Conservation (phyloP, 331 rosid genomes). For the Acacia concinna region DNA sequence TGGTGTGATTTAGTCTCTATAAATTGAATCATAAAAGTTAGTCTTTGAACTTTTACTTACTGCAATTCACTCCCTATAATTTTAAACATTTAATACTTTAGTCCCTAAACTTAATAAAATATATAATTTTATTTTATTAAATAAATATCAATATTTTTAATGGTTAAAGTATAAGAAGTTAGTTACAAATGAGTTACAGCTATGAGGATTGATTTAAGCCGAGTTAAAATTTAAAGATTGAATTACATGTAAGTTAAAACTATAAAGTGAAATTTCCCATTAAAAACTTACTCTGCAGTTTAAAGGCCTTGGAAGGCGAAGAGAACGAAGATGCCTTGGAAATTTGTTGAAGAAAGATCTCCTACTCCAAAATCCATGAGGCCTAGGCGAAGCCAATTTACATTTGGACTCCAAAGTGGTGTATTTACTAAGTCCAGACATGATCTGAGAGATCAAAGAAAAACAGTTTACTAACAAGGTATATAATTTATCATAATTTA, state of each 20-base stretch:
- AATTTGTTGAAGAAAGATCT: neutral
- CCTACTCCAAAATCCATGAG: neutral
- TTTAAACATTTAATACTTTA: neutral
- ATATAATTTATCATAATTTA: neutral
- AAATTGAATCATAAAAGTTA: too few relatives aligned
- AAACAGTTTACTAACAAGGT: neutral
- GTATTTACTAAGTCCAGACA: neutral
- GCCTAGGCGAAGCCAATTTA: neutral
- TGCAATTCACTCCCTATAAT: too few relatives aligned
- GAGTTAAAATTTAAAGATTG: too few relatives aligned
- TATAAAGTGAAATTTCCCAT: too few relatives aligned
- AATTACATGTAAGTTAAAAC: too few relatives aligned
- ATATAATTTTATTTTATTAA: too few relatives aligned
- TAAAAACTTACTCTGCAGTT: neutral
- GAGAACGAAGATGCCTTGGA: neutral
- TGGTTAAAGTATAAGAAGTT: too few relatives aligned
- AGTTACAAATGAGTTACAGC: too few relatives aligned
- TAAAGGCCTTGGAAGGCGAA: neutral
- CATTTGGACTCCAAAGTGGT: neutral
- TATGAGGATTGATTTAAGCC: too few relatives aligned
- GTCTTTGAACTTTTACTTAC: too few relatives aligned
- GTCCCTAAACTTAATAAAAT: too few relatives aligned
- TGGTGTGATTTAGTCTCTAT: neutral
- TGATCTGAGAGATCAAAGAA: neutral
- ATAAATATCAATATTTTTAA: too few relatives aligned